Evolutionary conservation across 768 basidiomycete genomes (phyloP), one percentile per base, ranked within the genome.

Genomic region (Suillus brevipes): DNA sequence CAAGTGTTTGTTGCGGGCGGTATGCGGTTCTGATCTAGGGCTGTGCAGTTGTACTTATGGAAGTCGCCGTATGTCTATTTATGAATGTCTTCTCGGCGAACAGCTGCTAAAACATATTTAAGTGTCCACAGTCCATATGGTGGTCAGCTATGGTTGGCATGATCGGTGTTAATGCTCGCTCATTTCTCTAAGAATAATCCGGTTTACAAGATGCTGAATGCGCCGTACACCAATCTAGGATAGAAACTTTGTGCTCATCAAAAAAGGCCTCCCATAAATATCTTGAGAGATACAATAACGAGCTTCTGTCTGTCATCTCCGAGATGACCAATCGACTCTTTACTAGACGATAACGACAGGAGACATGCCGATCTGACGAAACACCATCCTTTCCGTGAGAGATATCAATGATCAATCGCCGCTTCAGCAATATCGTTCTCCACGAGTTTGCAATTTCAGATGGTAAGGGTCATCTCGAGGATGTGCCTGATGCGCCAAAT

Each of bases 161-260:
- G 25, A 28, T 52, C 28, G 28, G 50, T 31, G 28, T 7, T 18
- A 52, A 52, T 52, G 28, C 25, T 16, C 18, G 16, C 25, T 28
- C 50, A 28, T 52, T 28, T 28, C 14, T 28, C 16, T 18, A 63
- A 14, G 69, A 70, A 6, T 72, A 79, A 65, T 74, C 73, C n/a
- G 68, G 72, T 55, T 67, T 79, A 9, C 80, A 81, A 66, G 80
- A 82, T 68, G 66, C 75, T 37, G 14, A 36, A 14, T 1, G 28
- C 50, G n/a, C 50, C 42, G 7, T 28, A 25, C 6, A 28, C 36
- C 18, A 69, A 56, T 63, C 18, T 75, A 7, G 65, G 62, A 8
- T 72, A 69, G 74, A 74, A 74, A 65, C 62, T 74, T 31, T 43
- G 69, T 73, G 36, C 57, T 75, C 53, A 69, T 72, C 40, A 60